Base-by-base conservation (phyloP, 140 eudicot genomes). In the Cichorium intybus region DNA sequence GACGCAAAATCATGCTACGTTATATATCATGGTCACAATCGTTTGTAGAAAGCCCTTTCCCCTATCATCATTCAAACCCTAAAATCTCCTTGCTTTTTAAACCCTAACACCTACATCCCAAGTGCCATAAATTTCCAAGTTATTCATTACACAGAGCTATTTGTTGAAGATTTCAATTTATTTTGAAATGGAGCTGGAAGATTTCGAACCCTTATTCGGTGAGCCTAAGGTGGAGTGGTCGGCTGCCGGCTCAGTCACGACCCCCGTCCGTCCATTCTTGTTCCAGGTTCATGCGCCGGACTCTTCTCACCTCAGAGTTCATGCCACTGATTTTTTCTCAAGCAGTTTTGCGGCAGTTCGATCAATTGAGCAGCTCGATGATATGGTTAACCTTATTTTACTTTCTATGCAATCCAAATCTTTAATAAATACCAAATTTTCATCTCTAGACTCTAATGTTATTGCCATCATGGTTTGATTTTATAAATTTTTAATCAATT, bases 161-260 rank as follows among this genome's bases (percentile, higher is more conserved):
- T 24, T 61, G 14, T 28, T 54, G 37, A 45, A 45, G 28, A 26
- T 26, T 6, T 27, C 8, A 17, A 48, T 64, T 29, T 29, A 4
- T 48, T 31, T 26, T 29, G 49, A 15, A 54, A 82, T 83, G 95
- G 84, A 66, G 3, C 47, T 84, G 51, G 76, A 62, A 37, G 80
- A 77, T n/a, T 79, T 89, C 34, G 73, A 66, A 58, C 76, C 85
- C 51, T 69, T 89, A 62, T 83, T 89, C 53, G 88, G 91, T 4
- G 77, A 80, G 62, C 74, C 80, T 15, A 77, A 69, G 27, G 79
- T 82, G 1, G 92, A 83, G n/a, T 83, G 79, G 74, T 52, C 89
- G 9, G 70, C 60, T 17, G 27, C 74, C 28, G 26, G 34, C 24
- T 31, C 69, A 24, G 60, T 10, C 29, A 15, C 57, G 22, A 58